Percentiles rank a stretch among this genome's conserved stretches.
These are phyloP conservation scores for Xylaria flabelliformis DNA, from an alignment of 495 filamentous ascomycete species.

Conservation along the genomic window DNA sequence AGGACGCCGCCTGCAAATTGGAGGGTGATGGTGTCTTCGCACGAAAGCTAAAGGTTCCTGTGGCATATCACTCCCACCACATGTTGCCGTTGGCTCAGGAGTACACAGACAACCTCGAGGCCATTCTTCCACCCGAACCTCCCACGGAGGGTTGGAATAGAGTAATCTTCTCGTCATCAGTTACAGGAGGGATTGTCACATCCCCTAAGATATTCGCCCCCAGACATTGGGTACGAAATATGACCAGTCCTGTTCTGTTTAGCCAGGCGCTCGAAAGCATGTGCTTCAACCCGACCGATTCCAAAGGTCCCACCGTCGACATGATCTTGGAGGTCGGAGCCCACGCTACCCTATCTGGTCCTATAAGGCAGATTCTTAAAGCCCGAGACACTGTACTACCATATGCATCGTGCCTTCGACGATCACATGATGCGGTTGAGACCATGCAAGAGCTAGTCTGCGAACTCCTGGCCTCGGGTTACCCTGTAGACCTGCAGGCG, in stretches of 20 bases:
- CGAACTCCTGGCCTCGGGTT: no score
- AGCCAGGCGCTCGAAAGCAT: slow-evolving; percentile 40
- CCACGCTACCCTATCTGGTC: slow-evolving; percentile 41
- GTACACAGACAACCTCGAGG: slow-evolving; percentile 40
- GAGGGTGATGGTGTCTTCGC: slow-evolving; percentile 45
- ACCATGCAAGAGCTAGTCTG: slow-evolving; percentile 27
- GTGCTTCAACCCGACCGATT: slow-evolving; percentile 21
- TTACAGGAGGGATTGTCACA: slow-evolving; percentile 21
- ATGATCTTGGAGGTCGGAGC: background rate
- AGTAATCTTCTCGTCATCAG: slow-evolving; percentile 41
- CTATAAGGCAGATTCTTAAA: slow-evolving; percentile 29
- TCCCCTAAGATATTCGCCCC: slow-evolving; percentile 22
- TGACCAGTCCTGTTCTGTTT: slow-evolving; percentile 50
- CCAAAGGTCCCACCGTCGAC: background rate
- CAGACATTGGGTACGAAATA: slow-evolving; percentile 49
- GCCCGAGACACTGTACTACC: background rate
- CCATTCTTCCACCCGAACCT: no score
- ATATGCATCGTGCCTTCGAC: slow-evolving; percentile 29
- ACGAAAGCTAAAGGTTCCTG: slow-evolving; percentile 45
- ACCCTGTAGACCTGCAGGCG: no score
- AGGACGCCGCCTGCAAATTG: slow-evolving; percentile 35
- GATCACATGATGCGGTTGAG: slow-evolving; percentile 24
- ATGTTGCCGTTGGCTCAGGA: slow-evolving; percentile 48
- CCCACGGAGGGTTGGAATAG: background rate
- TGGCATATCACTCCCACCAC: slow-evolving; percentile 55